phyloP scores from a whole-genome alignment of 2,329 filamentous ascomycete genomes.

The Epichloe amarillans region DNA sequence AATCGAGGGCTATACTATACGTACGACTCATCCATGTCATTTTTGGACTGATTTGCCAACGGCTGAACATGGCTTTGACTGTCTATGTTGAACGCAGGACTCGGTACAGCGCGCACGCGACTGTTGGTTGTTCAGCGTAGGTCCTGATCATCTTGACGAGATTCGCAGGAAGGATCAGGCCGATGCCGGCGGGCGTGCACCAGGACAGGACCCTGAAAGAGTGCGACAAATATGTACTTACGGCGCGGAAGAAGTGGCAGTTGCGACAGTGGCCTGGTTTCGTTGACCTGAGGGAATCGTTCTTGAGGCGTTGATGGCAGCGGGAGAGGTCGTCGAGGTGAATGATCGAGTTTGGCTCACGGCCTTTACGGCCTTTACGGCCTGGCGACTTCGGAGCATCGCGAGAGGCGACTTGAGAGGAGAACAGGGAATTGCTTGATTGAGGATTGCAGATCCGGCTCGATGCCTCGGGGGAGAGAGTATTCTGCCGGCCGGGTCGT shows the following conservation, averaged over 20 bases:
- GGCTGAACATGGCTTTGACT: constrained; percentile 53
- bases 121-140: constrained; percentile 7
- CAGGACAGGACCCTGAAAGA: constrained; percentile 1
- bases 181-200: constrained; percentile 5
- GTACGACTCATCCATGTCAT: constrained; percentile 71
- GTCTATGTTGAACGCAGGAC: constrained; percentile 44
- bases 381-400: constrained; percentile 38
- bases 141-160: neutral
- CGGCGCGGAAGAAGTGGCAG: constrained; percentile 32
- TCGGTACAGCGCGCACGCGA: constrained; percentile 44
- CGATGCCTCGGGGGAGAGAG: neutral
- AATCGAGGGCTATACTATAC: constrained; percentile 36
- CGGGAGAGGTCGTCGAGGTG: constrained; percentile 24
- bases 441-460: neutral
- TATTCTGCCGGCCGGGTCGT: neutral
- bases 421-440: neutral
- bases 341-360: constrained; percentile 27
- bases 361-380: constrained; percentile 32
- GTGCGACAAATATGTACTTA: constrained; percentile 26
- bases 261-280: constrained; percentile 35
- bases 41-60: constrained; percentile 44
- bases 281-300: constrained; percentile 29
- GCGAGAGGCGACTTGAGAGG: constrained; percentile 7
- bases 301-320: constrained; percentile 23
- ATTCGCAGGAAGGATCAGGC: neutral